Conservation (phyloP, 2,329 filamentous ascomycete genomes). For the Aciculosporium take region DNA sequence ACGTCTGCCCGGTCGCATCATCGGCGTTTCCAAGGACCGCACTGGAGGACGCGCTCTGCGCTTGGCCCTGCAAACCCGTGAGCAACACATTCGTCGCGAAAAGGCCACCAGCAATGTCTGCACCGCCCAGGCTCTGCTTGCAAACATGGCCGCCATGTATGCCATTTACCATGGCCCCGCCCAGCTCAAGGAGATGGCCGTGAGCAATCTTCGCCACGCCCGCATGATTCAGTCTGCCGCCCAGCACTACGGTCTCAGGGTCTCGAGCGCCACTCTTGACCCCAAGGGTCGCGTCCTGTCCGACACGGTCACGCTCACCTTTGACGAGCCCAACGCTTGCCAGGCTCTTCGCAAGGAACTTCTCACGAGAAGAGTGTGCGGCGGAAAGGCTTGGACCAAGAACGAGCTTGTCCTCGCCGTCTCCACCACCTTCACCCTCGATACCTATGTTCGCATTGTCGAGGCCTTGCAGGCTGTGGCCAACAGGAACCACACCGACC, state of each 20-base stretch:
- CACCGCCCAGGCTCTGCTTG: conserved; percentile 82
- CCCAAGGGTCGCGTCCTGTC: conserved; percentile 49
- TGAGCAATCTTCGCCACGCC: conserved; percentile 59
- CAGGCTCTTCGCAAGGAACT: conserved; percentile 21
- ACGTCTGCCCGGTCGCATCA: conserved; percentile 80
- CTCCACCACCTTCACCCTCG: conserved; percentile 13
- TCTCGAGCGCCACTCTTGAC: conserved; percentile 41
- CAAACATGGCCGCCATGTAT: conserved; percentile 93
- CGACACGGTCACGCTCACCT: conserved; percentile 63
- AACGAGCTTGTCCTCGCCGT: conserved; percentile 15
- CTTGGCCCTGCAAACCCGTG: conserved; percentile 77
- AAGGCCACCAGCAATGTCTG: conserved; percentile 98
- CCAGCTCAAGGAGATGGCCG: conserved; percentile 70
- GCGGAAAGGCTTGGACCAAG: conserved; percentile 46
- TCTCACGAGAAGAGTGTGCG: conserved; percentile 49
- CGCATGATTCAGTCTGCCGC: conserved; percentile 54
- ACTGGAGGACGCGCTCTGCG: conserved; percentile 69
- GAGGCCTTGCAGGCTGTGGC: conserved; percentile 15
- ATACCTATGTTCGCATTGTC: conserved; percentile 10
- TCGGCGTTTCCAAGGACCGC: conserved; percentile 85
- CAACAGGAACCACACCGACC: conserved; percentile 12
- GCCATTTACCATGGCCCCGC: conserved; percentile 84
- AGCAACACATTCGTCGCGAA: conserved; percentile 91
- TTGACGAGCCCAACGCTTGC: conserved; percentile 11
- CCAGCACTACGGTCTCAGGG: conserved; percentile 47